Conservation (phyloP, 2,329 filamentous ascomycete genomes). For the Penicillium brevicompactum region DNA sequence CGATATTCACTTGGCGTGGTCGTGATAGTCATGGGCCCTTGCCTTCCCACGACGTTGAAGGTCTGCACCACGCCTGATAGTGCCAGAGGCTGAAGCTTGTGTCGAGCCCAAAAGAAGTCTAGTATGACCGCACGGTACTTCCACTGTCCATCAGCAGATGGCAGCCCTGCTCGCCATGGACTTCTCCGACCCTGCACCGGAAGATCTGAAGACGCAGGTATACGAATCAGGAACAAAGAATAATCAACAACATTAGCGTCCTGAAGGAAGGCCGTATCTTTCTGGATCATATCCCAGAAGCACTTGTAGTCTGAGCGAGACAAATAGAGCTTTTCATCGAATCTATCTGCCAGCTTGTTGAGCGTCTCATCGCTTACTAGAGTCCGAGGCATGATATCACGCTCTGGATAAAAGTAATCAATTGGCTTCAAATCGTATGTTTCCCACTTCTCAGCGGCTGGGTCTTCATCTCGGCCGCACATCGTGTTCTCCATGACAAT, state of each 20-base stretch:
- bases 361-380: slow-evolving; percentile 67
- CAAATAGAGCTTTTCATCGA: slow-evolving; percentile 66
- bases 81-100: slow-evolving; percentile 65
- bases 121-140: slow-evolving; percentile 68
- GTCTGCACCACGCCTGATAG: slow-evolving; percentile 67
- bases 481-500: slow-evolving; percentile 79
- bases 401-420: slow-evolving; percentile 74
- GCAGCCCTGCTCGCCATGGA: slow-evolving; percentile 64
- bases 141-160: slow-evolving; percentile 65
- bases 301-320: slow-evolving; percentile 56
- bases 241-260: slow-evolving; percentile 71
- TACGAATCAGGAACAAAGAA: slow-evolving; percentile 70
- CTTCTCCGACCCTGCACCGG: slow-evolving; percentile 34
- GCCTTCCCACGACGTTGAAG: slow-evolving; percentile 64
- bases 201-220: slow-evolving; percentile 44
- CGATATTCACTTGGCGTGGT: slow-evolving; percentile 70
- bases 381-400: slow-evolving; percentile 67
- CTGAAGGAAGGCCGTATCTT: slow-evolving; percentile 66
- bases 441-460: slow-evolving; percentile 60
- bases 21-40: slow-evolving; percentile 75
- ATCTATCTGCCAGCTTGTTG: slow-evolving; percentile 66
- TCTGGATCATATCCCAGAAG: slow-evolving; percentile 58
- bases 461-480: slow-evolving; percentile 57
- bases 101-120: slow-evolving; percentile 80
- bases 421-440: slow-evolving; percentile 74